phyloP scores from a whole-genome alignment of 257 asterid species.

The Anisodus acutangulus region DNA sequence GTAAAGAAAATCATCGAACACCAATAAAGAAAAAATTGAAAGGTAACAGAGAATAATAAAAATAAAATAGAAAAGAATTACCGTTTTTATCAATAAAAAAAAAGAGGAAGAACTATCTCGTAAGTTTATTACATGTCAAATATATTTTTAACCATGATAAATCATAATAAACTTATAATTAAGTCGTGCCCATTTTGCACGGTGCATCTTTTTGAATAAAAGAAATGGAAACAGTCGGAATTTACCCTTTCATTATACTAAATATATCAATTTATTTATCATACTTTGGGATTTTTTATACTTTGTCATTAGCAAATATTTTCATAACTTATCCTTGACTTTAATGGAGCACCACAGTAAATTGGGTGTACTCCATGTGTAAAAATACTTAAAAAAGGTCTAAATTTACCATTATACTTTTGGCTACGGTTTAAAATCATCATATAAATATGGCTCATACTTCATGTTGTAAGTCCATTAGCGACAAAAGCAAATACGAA shows the following conservation, averaged over 20 bases:
- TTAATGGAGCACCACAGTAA: neutral
- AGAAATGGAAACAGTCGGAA: neutral
- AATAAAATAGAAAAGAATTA: no score
- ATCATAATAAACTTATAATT: neutral
- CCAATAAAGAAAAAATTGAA: no score
- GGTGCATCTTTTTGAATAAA: neutral
- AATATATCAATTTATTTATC: neutral
- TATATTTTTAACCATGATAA: neutral
- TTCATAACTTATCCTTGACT: neutral
- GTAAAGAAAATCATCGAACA: no score
- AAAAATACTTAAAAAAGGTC: neutral
- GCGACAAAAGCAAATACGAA: no score
- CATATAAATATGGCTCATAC: fast-evolving
- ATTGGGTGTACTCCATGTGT: neutral
- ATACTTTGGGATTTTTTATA: neutral
- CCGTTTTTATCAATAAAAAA: no score
- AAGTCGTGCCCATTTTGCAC: neutral
- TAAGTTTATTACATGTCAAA: no score
- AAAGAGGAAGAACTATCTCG: no score
- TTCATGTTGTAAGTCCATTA: no score
- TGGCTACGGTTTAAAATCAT: no score
- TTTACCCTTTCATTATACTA: neutral
- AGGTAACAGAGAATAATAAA: no score
- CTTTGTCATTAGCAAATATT: neutral
- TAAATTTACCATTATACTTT: no score